phyloP scores from a whole-genome alignment of 1,139 yeast genomes.

The Nakaseomyces sp. region DNA sequence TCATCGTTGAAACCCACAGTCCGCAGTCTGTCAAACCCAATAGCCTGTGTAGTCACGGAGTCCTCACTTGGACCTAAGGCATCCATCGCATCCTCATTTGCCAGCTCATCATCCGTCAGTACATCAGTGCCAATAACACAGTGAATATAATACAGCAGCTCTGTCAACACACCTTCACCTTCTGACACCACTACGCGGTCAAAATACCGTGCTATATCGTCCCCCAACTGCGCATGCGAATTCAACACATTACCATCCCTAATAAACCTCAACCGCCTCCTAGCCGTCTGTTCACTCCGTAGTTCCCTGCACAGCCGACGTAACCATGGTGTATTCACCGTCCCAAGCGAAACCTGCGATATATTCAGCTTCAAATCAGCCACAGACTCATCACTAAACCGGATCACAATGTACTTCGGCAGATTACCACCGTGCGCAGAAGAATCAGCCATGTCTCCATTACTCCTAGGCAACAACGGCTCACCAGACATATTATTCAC shows the following conservation, averaged over 20 bases:
- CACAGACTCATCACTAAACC: constrained; percentile 42
- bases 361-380: constrained; percentile 40
- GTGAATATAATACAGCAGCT: constrained; percentile 49
- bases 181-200: constrained; percentile 11
- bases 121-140: constrained; percentile 68
- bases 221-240: constrained; percentile 46
- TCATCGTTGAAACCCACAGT: constrained; percentile 75
- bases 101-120: constrained; percentile 49
- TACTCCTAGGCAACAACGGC: constrained; percentile 12
- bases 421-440: background rate
- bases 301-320: constrained; percentile 38
- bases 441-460: constrained; percentile 1
- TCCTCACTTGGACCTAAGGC: constrained; percentile 26
- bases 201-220: constrained; percentile 26
- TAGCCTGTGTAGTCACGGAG: constrained; percentile 57
- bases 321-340: constrained; percentile 37
- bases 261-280: constrained; percentile 57
- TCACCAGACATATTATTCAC: constrained; percentile 10
- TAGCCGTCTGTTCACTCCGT: constrained; percentile 33
- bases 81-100: constrained; percentile 55
- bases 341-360: constrained; percentile 27
- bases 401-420: constrained; percentile 34
- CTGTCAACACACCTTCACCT: background rate
- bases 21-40: constrained; percentile 77
- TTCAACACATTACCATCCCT: constrained; percentile 65